Percentiles rank a stretch among this genome's conserved stretches.
Evolutionary conservation across 305 asterid genomes (phyloP).

Genomic region (Ilex paraguariensis): DNA sequence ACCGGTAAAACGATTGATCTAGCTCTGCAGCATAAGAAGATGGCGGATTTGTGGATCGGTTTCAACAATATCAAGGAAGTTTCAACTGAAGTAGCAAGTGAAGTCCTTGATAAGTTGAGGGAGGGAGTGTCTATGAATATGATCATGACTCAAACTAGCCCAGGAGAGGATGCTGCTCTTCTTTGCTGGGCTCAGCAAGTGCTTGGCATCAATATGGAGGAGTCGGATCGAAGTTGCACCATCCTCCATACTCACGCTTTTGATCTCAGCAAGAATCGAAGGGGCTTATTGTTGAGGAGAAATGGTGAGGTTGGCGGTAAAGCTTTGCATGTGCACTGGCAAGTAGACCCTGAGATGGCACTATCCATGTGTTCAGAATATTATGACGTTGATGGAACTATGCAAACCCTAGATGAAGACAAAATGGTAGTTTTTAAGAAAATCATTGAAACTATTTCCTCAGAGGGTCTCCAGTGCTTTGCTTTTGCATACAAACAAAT

Average conservation of each 20-base stretch:
- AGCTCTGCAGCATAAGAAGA: slow-evolving; percentile 10
- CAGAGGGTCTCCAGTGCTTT: slow-evolving; percentile 28
- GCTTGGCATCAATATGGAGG: slow-evolving; percentile 9
- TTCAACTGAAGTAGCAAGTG: not conserved
- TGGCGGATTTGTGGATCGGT: slow-evolving; percentile 41
- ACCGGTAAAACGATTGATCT: slow-evolving; percentile 14
- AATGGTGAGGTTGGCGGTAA: not conserved
- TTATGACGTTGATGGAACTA: slow-evolving; percentile 22
- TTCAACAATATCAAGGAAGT: slow-evolving; percentile 6
- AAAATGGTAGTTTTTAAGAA: slow-evolving; percentile 24
- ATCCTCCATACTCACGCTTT: not conserved
- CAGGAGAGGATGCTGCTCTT: slow-evolving; percentile 18
- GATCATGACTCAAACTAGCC: not conserved
- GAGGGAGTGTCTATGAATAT: slow-evolving; percentile 16
- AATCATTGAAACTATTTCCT: slow-evolving; percentile 43
- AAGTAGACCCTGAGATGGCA: slow-evolving; percentile 47
- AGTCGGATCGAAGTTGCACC: slow-evolving; percentile 3
- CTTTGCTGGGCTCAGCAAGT: slow-evolving; percentile 26
- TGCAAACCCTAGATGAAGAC: slow-evolving; percentile 15
- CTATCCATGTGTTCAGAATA: slow-evolving; percentile 37
- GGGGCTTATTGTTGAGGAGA: slow-evolving; percentile 6
- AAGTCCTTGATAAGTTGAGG: slow-evolving; percentile 6
- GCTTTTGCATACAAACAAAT: slow-evolving; percentile 33
- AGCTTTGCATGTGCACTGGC: slow-evolving; percentile 24
- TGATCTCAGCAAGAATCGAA: not conserved